A percentile compares a stretch with the other conserved stretches of the same genome.
phyloP scores from a whole-genome alignment of 2,329 filamentous ascomycete genomes.

The Colletotrichum chrysophilum region DNA sequence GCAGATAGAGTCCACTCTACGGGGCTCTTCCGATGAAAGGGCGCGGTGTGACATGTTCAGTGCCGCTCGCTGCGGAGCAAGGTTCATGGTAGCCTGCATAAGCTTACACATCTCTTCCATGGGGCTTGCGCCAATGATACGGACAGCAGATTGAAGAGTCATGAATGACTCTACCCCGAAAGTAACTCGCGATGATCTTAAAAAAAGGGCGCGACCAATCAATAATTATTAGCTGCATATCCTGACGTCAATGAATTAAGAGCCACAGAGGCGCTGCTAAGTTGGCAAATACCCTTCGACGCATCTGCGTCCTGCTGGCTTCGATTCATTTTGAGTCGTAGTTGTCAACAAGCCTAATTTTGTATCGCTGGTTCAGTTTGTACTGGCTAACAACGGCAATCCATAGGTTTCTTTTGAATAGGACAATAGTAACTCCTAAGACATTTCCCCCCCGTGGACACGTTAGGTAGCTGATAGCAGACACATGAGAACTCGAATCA shows the following conservation, averaged over 20 bases:
- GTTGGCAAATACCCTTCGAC: not conserved
- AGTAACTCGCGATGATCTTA: not conserved
- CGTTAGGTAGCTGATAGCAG: not conserved
- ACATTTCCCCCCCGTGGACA: not conserved
- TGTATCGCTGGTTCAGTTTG: not conserved
- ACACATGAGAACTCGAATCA: not conserved
- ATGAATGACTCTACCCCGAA: not conserved
- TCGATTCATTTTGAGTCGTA: not conserved
- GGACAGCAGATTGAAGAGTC: not conserved
- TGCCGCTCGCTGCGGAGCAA: not conserved
- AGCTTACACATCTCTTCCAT: not conserved
- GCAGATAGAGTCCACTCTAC: not conserved
- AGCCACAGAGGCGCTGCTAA: not conserved
- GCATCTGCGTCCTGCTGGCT: not conserved
- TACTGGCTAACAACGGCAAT: not conserved
- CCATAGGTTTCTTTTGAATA: fast-evolving
- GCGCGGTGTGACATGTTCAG: not conserved
- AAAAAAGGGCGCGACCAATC: not conserved
- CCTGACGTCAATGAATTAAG: not conserved
- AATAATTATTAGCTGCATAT: not conserved
- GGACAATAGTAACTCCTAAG: not conserved
- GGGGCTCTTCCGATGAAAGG: not conserved
- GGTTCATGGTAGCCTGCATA: not conserved
- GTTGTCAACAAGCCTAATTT: not conserved
- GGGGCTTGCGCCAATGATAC: not conserved